These are phyloP conservation scores for Penicillium roqueforti DNA, from an alignment of 495 filamentous ascomycete species.

Conservation along the genomic window DNA sequence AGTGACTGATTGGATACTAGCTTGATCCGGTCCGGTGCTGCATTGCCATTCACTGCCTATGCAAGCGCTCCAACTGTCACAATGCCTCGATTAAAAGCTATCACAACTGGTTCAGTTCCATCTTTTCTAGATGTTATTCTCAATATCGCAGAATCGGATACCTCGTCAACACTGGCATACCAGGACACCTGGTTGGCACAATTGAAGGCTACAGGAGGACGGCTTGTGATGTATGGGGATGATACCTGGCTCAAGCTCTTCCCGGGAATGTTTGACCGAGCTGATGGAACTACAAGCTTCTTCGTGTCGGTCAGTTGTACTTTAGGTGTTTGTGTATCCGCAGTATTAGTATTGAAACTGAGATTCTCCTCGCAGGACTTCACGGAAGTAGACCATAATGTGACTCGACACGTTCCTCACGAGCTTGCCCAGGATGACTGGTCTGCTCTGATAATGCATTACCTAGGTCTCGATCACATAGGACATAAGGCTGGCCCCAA, in stretches of 20 bases:
- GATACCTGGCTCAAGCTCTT: constrained; percentile 99
- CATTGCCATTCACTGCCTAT: constrained; percentile 91
- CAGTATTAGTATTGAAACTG: constrained; percentile 17
- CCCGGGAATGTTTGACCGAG: constrained; percentile 75
- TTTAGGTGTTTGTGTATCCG: constrained; percentile 2
- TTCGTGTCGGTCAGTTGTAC: constrained; percentile 82
- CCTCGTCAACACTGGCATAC: constrained; percentile 71
- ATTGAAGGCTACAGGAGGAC: constrained; percentile 70
- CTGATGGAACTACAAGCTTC: constrained; percentile 93
- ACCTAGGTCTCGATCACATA: constrained; percentile 94
- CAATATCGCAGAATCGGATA: constrained; percentile 93
- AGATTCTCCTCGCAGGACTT: constrained; percentile 67
- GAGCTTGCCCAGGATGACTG: constrained; percentile 79
- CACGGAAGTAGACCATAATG: constrained; percentile 95
- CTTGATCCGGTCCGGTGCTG: constrained; percentile 74
- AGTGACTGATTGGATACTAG: constrained; percentile 41
- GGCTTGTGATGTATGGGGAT: constrained; percentile 92
- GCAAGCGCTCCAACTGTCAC: constrained; percentile 96
- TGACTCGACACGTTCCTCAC: constrained; percentile 78
- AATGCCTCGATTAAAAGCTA: constrained; percentile 96
- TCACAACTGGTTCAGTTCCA: constrained; percentile 93
- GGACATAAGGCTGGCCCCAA: constrained; percentile 92
- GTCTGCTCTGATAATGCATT: constrained; percentile 92
- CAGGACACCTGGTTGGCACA: constrained; percentile 97
- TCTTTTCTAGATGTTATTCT: constrained; percentile 96